phyloP scores from a whole-genome alignment of 2,329 filamentous ascomycete species.

The Colletotrichum cordylinicola region DNA sequence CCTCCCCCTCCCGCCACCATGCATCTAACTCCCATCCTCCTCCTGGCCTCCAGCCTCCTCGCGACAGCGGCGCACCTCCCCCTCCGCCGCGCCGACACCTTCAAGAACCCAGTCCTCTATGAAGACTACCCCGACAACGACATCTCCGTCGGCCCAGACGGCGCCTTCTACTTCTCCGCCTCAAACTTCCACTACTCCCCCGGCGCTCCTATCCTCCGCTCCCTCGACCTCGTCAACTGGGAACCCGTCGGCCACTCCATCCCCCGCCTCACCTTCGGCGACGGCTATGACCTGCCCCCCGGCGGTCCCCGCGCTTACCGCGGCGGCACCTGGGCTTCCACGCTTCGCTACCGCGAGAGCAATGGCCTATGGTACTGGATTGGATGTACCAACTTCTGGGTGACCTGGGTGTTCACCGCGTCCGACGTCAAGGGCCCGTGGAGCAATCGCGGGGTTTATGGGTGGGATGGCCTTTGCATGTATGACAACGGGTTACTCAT shows the following conservation, averaged over 20 bases:
- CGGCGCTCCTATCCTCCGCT: slow-evolving; percentile 60
- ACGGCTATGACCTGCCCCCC: slow-evolving; percentile 50
- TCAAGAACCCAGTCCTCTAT: slow-evolving; percentile 60
- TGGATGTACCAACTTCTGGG: slow-evolving; percentile 56
- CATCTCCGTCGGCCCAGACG: slow-evolving; percentile 54
- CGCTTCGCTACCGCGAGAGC: slow-evolving; percentile 55
- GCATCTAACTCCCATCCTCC: not conserved
- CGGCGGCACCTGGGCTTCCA: slow-evolving; percentile 62
- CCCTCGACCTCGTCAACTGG: slow-evolving; percentile 61
- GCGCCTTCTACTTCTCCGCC: slow-evolving; percentile 59
- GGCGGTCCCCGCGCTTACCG: slow-evolving; percentile 51
- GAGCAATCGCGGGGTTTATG: slow-evolving; percentile 39
- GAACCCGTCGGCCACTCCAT: slow-evolving; percentile 50
- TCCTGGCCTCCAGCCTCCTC: not conserved
- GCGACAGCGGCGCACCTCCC: not conserved
- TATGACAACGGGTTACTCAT: slow-evolving; percentile 65
- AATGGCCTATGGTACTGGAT: slow-evolving; percentile 61
- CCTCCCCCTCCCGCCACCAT: rapidly evolving
- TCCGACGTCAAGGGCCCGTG: slow-evolving; percentile 46
- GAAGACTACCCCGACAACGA: slow-evolving; percentile 62
- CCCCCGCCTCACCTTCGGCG: slow-evolving; percentile 48
- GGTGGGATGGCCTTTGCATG: slow-evolving; percentile 48
- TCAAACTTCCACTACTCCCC: slow-evolving; percentile 63
- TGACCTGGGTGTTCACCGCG: slow-evolving; percentile 60
- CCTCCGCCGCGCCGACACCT: slow-evolving; percentile 27